These are phyloP conservation scores for Pyrus hybrid DNA, from an alignment of 331 rosid species.

Conservation along the genomic window DNA sequence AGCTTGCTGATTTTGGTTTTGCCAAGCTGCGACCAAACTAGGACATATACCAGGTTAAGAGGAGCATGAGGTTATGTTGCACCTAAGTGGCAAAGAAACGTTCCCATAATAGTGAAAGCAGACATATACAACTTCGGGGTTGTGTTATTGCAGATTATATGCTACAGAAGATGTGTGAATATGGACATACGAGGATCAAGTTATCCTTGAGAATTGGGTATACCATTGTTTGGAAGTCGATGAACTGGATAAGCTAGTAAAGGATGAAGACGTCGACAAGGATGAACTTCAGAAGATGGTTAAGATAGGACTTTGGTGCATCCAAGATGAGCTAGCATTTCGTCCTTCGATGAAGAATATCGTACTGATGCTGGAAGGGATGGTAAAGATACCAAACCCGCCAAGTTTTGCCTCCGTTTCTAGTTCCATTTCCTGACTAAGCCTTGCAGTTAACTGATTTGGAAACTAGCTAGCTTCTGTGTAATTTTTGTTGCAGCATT, in stretches of 20 bases:
- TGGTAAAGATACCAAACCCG: not conserved
- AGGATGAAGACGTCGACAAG: not conserved
- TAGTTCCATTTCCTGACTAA: not conserved
- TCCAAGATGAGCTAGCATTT: slow-evolving; percentile 16
- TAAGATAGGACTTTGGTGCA: slow-evolving; percentile 24
- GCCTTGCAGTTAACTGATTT: not conserved
- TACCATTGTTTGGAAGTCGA: not conserved
- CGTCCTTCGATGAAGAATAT: slow-evolving; percentile 16
- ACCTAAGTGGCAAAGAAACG: slow-evolving; percentile 5
- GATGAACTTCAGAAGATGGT: not conserved
- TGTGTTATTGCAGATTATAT: slow-evolving; percentile 1
- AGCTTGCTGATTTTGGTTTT: slow-evolving; percentile 45
- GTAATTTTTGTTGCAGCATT: too few relatives aligned
- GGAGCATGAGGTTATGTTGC: slow-evolving; percentile 8
- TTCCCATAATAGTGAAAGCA: not conserved
- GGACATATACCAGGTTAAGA: slow-evolving; percentile 4
- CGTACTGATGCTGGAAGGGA: slow-evolving; percentile 19
- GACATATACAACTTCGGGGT: not conserved
- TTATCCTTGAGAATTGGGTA: not conserved
- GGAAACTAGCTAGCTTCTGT: not conserved
- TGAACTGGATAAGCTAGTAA: not conserved
- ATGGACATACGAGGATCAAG: not conserved
- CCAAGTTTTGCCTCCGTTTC: not conserved
- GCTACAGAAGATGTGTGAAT: not conserved
- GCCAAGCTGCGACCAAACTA: slow-evolving; percentile 48